phyloP scores from a whole-genome alignment of 352 stramenopile genomes.

The Nothophytophthora sp. region DNA sequence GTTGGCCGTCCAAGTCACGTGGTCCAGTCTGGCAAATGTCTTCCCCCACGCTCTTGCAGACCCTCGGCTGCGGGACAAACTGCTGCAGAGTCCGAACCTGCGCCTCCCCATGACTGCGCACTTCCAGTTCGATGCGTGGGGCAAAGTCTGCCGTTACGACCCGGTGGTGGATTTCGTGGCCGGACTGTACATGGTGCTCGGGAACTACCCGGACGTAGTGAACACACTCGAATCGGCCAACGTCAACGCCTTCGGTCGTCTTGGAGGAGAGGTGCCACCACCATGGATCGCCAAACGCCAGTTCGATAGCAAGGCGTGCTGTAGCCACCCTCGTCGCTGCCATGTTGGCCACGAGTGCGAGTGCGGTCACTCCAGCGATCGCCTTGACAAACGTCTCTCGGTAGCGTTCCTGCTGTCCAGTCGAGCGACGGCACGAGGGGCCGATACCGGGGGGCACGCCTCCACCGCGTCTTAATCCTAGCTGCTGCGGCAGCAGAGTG shows the following conservation, averaged over 20 bases:
- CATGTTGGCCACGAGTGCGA: no score
- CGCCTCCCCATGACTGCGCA: conserved; percentile 14
- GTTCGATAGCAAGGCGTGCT: background rate
- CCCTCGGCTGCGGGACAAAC: conserved; percentile 7
- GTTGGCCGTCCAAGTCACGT: conserved; percentile 12
- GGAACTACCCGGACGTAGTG: conserved; percentile 19
- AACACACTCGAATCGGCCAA: conserved; percentile 19
- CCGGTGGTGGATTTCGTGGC: conserved; percentile 18
- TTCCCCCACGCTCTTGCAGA: conserved; percentile 9
- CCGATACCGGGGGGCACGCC: background rate
- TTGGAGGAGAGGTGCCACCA: conserved; percentile 5
- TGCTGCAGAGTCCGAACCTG: conserved; percentile 10
- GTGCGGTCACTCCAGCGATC: no score
- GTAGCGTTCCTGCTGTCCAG: background rate
- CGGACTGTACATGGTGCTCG: conserved; percentile 15
- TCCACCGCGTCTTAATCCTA: no score
- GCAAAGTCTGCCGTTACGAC: conserved; percentile 22
- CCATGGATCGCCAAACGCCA: background rate
- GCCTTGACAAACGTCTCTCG: background rate
- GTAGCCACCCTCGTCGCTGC: background rate
- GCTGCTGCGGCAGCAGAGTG: background rate
- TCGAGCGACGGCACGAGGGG: background rate
- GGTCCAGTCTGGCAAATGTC: conserved; percentile 5
- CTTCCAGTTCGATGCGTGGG: conserved; percentile 29
- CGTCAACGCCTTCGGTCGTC: conserved; percentile 13